Evolutionary conservation across 2,329 filamentous ascomycete species (phyloP), one percentile per base, ranked within the genome.

Genomic region (Fusarium odoratissimum): DNA sequence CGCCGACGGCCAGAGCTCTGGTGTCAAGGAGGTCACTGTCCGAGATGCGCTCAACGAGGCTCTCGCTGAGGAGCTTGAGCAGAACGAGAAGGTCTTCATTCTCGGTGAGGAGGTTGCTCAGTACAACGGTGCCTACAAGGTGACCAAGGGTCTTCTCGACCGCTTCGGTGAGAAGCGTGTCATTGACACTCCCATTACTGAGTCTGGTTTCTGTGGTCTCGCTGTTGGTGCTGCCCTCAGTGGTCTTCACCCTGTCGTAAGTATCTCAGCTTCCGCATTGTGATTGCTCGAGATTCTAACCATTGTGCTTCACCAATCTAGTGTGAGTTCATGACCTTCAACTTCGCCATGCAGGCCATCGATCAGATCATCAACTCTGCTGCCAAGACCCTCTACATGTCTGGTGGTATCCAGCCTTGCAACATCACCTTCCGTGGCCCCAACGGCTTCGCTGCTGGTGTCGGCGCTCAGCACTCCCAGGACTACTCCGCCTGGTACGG

Each of bases 321-420:
- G 94, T 96, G 93, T 90, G 96, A 99, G 88, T 99, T 99, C 90
- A 99, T 99, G 96, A 99, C 96, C 80, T 98, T 97, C 91, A 99
- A 99, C 91, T 98, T 98, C 83, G 95, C 96, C 84, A 99, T 99
- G 96, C 96, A 99, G 88, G 94, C 96, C 82, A 99, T 99, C 84
- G 96, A 99, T 84, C 96, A 99, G 84, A 94, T 99, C 82, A 95
- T 99, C 91, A 99, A 99, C 91, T 98, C 95, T 55, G 96, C 89
- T 78, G 96, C 95, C 81, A 99, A 99, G 90, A 99, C 96, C 64
- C 95, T 99, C 82, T 99, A 99, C 89, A 99, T 99, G 96, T 98
- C 96, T 74, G 96, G 96, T 80, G 96, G 96, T 84, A 98, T 98
- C 84, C 96, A 99, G 86, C 96, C 96, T 79, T 99, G 96, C 88